Conservation (phyloP, 2,329 filamentous ascomycete genomes). For the Ophiosphaerella korrae region DNA sequence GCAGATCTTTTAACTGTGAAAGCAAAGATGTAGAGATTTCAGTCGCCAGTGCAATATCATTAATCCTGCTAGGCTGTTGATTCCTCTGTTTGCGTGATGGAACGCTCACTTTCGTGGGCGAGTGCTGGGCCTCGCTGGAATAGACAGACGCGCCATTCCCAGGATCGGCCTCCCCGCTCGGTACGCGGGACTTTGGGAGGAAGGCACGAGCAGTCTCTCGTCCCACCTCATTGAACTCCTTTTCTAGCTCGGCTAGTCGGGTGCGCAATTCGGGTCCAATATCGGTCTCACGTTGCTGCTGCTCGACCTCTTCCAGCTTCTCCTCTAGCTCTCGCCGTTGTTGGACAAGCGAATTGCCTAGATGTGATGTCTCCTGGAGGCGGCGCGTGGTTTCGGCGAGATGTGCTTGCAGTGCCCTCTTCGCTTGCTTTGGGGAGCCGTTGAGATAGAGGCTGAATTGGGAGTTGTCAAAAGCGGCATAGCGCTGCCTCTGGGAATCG, state of each 20-base stretch:
- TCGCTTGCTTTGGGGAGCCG: conserved; percentile 83
- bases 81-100: conserved; percentile 89
- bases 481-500: conserved; percentile 64
- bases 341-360: conserved; percentile 84
- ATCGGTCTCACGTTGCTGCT: conserved; percentile 70
- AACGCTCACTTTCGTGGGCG: conserved; percentile 85
- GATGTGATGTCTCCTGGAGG: conserved; percentile 85
- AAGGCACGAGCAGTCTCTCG: conserved; percentile 88
- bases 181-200: conserved; percentile 77
- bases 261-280: conserved; percentile 81
- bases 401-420: conserved; percentile 86
- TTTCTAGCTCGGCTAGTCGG: conserved; percentile 85
- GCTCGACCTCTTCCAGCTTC: conserved; percentile 82
- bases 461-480: conserved; percentile 81
- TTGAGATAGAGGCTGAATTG: conserved; percentile 77
- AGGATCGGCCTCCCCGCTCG: conserved; percentile 57
- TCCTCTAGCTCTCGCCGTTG: conserved; percentile 85
- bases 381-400: conserved; percentile 89
- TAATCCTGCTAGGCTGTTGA: conserved; percentile 82
- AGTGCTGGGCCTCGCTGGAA: conserved; percentile 80
- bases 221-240: conserved; percentile 92
- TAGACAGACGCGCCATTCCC: conserved; percentile 58
- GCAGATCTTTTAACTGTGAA: conserved; percentile 89
- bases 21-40: conserved; percentile 96
- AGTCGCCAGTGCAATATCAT: conserved; percentile 98